Evolutionary conservation across 768 basidiomycete genomes (phyloP), one percentile per base, ranked within the genome.

Genomic region (Termitomyces sp.): DNA sequence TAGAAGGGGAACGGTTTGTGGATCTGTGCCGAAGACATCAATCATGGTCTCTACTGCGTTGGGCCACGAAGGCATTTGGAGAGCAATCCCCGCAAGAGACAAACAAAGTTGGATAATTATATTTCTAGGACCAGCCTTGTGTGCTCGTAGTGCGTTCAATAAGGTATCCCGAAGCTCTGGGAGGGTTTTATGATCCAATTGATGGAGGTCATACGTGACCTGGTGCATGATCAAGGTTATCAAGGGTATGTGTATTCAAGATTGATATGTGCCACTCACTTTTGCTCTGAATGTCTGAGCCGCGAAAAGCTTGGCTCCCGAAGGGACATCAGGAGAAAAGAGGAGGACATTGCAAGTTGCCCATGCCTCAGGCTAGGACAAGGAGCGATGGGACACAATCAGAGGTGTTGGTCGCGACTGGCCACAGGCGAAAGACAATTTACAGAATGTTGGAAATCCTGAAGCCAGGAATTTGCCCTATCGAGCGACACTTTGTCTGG

Each of bases 401-500:
- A 88, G 86, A 87, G 78, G 79, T 72, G 78, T 71, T 73, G 81
- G 78, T 75, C 71, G 75, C 65, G 77, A 78, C 72, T 79, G 80
- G 77, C 84, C 81, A 83, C 74, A 84, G 80, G 82, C 79, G 84
- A 86, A 84, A 85, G 74, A 77, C 77, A 79, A 90, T 85, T 89
- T 87, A 98, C 96, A 79, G 93, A 95, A 80, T 98, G 95, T 78
- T 99, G 96, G 72, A 98, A 99, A 73, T 95, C 94, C 77, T 94
- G 90, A 61, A 99, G 87, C 94, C 94, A 98, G 64, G 85, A 75
- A 76, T 97, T 98, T 63, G 94, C 96, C 63, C 81, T 82, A 64
- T 92, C 90, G 62, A 97, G 80, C 18, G 92, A 86, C 16, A 73
- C 72, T 65, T 90, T 88, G 79, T 96, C 91, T 32, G 96, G 90